Evolutionary conservation across 768 basidiomycete species (phyloP).

Genomic region (Trametes maxima): DNA sequence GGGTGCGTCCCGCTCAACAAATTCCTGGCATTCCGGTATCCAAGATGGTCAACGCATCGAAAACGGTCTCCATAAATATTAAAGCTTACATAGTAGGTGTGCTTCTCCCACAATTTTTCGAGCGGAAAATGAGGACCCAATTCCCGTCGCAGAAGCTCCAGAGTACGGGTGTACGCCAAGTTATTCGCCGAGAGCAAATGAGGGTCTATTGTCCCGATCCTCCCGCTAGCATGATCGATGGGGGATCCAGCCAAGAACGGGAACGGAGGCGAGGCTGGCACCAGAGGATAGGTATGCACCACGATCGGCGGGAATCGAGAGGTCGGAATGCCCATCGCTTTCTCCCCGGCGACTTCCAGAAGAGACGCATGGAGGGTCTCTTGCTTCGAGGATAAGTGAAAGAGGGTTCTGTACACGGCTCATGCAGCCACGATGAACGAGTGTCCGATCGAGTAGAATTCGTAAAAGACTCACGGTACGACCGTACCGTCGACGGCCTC

Average conservation of each 20-base stretch:
- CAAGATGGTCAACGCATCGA: background rate
- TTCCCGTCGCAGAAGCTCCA: slow-evolving; percentile 38
- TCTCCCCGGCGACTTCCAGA: slow-evolving; percentile 29
- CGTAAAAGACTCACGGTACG: slow-evolving; percentile 32
- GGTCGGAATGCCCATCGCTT: slow-evolving; percentile 29
- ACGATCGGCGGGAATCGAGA: slow-evolving; percentile 33
- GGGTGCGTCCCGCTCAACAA: slow-evolving; percentile 40
- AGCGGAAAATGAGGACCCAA: slow-evolving; percentile 48
- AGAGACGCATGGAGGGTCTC: slow-evolving; percentile 38
- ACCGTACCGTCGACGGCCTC: slow-evolving; percentile 27
- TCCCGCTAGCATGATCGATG: slow-evolving; percentile 29
- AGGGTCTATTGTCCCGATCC: slow-evolving; percentile 31
- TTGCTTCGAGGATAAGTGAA: slow-evolving; percentile 42
- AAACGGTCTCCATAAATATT: background rate
- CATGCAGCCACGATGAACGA: background rate
- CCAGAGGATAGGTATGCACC: slow-evolving; percentile 41
- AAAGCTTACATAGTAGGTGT: slow-evolving; percentile 44
- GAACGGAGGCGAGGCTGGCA: slow-evolving; percentile 40
- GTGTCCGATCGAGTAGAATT: background rate
- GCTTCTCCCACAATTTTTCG: slow-evolving; percentile 50
- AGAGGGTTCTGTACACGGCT: slow-evolving; percentile 34
- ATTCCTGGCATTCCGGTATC: slow-evolving; percentile 34
- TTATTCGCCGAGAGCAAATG: slow-evolving; percentile 41
- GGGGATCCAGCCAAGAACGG: slow-evolving; percentile 39
- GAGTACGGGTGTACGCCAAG: slow-evolving; percentile 42